Evolutionary conservation across 2,329 filamentous ascomycete species (phyloP).

Genomic region (Diplocarpon rosae): DNA sequence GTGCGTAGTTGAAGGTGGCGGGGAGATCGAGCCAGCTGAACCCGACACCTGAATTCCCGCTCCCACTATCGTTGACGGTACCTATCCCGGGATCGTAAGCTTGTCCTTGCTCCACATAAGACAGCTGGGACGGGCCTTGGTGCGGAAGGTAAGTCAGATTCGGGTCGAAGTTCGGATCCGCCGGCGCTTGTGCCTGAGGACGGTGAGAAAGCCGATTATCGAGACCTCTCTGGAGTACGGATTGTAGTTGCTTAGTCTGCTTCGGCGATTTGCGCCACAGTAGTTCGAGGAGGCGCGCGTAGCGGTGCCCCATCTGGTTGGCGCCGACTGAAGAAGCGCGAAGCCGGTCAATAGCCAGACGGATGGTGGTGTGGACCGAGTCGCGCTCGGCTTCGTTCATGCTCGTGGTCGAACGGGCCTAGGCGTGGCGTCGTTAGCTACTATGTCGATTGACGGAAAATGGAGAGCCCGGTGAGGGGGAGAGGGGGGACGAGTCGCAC

Average conservation of each 20-base stretch:
- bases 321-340: conserved; percentile 45
- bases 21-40: conserved; percentile 26
- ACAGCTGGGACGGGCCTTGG: not conserved
- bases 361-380: conserved; percentile 46
- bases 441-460: too few species aligned
- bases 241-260: conserved; percentile 1
- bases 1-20: conserved; percentile 25
- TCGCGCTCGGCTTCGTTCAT: conserved; percentile 32
- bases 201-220: too few species aligned
- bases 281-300: conserved; percentile 47
- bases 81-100: not conserved
- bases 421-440: not conserved
- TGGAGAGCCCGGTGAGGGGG: conserved; percentile 11
- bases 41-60: not conserved
- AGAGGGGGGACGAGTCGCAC: conserved; percentile 28
- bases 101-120: not conserved
- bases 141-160: not conserved
- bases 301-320: conserved; percentile 50
- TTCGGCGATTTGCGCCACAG: conserved; percentile 39
- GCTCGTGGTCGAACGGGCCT: conserved; percentile 22
- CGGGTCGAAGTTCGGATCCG: conserved; percentile 2
- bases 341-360: conserved; percentile 46
- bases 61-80: not conserved
- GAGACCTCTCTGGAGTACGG: not conserved
- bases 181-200: too few species aligned